phyloP scores from a whole-genome alignment of 495 filamentous ascomycete species.

The Clavariopsis aquatica region DNA sequence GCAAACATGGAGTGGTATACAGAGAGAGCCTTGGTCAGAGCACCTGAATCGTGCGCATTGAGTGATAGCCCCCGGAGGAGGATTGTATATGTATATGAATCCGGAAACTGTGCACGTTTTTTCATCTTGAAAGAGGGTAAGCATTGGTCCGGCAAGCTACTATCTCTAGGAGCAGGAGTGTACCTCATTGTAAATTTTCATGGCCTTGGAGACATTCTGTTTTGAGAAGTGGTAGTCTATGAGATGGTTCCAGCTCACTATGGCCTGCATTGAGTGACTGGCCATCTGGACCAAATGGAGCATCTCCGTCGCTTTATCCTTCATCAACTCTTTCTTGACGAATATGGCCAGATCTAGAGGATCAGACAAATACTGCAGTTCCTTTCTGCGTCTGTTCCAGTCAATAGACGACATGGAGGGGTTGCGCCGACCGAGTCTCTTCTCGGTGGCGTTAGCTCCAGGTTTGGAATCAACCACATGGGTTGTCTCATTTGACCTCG shows the following conservation, averaged over 20 bases:
- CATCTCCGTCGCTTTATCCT: conserved; percentile 63
- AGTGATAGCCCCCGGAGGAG: conserved; percentile 73
- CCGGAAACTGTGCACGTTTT: conserved; percentile 75
- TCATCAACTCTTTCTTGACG: conserved; percentile 56
- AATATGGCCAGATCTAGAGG: conserved; percentile 65
- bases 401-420: conserved; percentile 15
- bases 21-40: conserved; percentile 61
- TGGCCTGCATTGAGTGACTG: conserved; percentile 59
- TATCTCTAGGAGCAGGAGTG: conserved; percentile 36
- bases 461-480: neutral
- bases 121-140: conserved; percentile 72
- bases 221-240: conserved; percentile 69
- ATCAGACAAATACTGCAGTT: conserved; percentile 67
- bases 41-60: conserved; percentile 53
- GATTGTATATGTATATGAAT: conserved; percentile 75
- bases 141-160: neutral
- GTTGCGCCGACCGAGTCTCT: conserved; percentile 6
- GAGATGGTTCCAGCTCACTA: conserved; percentile 84
- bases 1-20: conserved; percentile 72
- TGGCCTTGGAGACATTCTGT: conserved; percentile 58
- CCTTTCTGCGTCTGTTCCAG: conserved; percentile 42
- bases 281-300: conserved; percentile 64
- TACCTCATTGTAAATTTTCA: conserved; percentile 85
- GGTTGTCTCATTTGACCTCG: neutral
- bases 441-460: neutral